Percentiles rank a stretch among this genome's conserved stretches.
Conservation (phyloP, 2,329 filamentous ascomycete genomes). For the Cadophora sp. region DNA sequence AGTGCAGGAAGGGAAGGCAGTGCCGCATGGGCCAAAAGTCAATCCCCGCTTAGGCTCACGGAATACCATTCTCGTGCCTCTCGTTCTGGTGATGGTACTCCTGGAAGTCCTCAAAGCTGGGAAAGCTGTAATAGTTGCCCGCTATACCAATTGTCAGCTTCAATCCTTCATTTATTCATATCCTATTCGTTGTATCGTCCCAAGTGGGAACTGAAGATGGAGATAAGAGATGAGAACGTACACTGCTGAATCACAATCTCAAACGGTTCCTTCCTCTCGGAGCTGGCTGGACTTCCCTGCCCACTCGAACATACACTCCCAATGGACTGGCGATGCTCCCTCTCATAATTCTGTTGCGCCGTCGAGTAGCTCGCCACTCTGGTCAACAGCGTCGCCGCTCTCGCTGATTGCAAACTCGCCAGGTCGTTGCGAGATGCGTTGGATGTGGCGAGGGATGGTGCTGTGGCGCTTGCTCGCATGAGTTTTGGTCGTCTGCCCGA, state of each 20-base stretch:
- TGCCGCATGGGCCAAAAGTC: not conserved
- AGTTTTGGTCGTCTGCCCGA: constrained; percentile 57
- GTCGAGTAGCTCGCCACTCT: constrained; percentile 58
- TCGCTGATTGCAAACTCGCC: constrained; percentile 55
- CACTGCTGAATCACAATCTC: constrained; percentile 36
- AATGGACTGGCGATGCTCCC: constrained; percentile 26
- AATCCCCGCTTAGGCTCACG: constrained; percentile 23
- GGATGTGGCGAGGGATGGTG: constrained; percentile 63
- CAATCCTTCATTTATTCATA: not conserved
- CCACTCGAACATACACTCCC: constrained; percentile 38
- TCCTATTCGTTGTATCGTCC: not conserved
- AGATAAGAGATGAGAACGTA: constrained; percentile 25
- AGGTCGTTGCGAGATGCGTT: constrained; percentile 60
- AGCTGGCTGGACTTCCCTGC: constrained; percentile 27
- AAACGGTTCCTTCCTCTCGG: constrained; percentile 38
- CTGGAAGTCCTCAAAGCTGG: constrained; percentile 73
- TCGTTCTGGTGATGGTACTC: constrained; percentile 53
- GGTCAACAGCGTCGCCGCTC: constrained; percentile 62
- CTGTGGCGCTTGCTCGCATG: constrained; percentile 61
- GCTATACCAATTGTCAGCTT: constrained; percentile 32
- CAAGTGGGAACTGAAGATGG: not conserved
- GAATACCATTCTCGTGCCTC: constrained; percentile 31
- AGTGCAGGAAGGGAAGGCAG: not conserved
- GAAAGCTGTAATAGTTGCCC: constrained; percentile 75
- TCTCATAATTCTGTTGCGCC: constrained; percentile 45